Conservation (phyloP, 495 filamentous ascomycete species). For the Aspergillus indologenus region DNA sequence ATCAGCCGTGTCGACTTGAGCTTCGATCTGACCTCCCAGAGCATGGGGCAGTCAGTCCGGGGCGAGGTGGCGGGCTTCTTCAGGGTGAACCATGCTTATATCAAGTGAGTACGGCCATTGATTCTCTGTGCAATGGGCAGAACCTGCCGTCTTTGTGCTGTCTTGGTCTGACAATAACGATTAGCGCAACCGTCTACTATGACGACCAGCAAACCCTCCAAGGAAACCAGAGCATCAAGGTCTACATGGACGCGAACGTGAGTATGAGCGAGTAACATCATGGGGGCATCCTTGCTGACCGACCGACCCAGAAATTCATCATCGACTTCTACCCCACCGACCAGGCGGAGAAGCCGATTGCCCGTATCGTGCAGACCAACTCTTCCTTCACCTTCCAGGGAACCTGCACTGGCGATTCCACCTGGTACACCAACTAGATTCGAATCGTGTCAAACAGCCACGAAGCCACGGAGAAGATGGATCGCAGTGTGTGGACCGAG, state of each 20-base stretch:
- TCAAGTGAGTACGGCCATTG: background rate
- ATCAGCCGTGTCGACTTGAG: slow-evolving; percentile 3
- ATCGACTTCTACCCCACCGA: slow-evolving; percentile 9
- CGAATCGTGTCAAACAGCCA: too few species aligned
- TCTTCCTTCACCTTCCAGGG: slow-evolving; percentile 1
- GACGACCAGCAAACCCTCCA: slow-evolving; percentile 2
- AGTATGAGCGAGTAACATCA: background rate
- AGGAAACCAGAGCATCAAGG: slow-evolving; percentile 1
- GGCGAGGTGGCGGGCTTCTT: slow-evolving; percentile 2
- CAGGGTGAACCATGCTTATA: background rate
- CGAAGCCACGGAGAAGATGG: background rate
- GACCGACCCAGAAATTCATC: background rate
- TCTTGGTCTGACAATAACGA: background rate
- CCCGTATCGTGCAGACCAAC: slow-evolving; percentile 5
- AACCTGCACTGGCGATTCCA: background rate
- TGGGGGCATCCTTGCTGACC: background rate
- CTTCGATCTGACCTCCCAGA: slow-evolving; percentile 5
- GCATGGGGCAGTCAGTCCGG: background rate
- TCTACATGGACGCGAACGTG: slow-evolving; percentile 1
- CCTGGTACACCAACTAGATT: background rate
- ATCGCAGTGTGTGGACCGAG: slow-evolving; percentile 1
- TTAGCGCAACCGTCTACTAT: slow-evolving; percentile 2
- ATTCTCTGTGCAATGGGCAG: too few species aligned
- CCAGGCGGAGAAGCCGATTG: slow-evolving; percentile 2
- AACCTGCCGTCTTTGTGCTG: too few species aligned